Percentiles rank a stretch among this genome's conserved stretches.
phyloP scores from a whole-genome alignment of 2,329 filamentous ascomycete species.

The Pestalotiopsis fici region DNA sequence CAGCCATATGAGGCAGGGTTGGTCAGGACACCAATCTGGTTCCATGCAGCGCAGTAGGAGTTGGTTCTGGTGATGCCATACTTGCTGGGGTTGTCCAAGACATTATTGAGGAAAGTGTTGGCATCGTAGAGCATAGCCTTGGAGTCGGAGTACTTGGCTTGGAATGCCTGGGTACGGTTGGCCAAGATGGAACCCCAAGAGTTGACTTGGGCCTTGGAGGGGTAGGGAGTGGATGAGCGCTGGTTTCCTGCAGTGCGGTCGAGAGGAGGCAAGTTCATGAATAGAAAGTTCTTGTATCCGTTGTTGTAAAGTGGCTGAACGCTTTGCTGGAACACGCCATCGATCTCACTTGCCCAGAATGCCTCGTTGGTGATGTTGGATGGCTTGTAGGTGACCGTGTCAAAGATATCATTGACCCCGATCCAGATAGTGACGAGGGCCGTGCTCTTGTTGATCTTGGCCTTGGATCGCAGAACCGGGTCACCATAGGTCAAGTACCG shows the following conservation, averaged over 20 bases:
- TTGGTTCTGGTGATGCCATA: neutral
- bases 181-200: neutral
- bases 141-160: neutral
- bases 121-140: conserved; percentile 1
- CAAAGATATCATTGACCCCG: neutral
- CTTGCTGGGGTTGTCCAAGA: neutral
- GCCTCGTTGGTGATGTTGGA: neutral
- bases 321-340: neutral
- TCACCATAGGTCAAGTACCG: conserved; percentile 48
- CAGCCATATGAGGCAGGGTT: neutral
- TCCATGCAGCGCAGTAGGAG: neutral
- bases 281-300: conserved; percentile 1
- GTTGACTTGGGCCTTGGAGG: neutral
- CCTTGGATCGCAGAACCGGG: conserved; percentile 30
- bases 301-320: neutral
- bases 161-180: neutral
- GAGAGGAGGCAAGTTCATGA: neutral
- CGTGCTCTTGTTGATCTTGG: conserved; percentile 31
- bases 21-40: neutral
- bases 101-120: neutral
- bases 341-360: neutral
- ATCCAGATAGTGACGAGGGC: conserved; percentile 36
- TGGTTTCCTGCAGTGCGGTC: neutral
- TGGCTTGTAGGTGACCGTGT: neutral
- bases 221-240: neutral